A percentile compares a stretch with the other conserved stretches of the same genome.
Conservation (phyloP, 257 asterid genomes). For the Solanum arcanum region DNA sequence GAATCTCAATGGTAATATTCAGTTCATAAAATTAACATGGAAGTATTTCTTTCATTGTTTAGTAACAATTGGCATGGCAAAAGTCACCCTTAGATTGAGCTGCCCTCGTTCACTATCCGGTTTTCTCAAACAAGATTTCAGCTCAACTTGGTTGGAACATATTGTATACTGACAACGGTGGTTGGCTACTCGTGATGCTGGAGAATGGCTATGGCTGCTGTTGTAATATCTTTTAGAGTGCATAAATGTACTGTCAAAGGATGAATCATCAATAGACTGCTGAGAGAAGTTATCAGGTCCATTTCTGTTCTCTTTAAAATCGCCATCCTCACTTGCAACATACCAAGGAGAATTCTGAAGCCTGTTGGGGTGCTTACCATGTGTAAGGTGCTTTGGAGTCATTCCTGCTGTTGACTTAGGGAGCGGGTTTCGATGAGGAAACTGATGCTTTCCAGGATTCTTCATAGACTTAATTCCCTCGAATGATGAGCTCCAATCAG, state of each 20-base stretch:
- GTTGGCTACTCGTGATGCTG: neutral
- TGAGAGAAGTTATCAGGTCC: neutral
- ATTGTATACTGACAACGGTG: neutral
- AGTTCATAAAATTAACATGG: neutral
- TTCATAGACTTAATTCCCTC: neutral
- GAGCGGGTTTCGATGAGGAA: neutral
- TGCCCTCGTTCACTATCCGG: constrained; percentile 9
- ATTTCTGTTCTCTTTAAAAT: neutral
- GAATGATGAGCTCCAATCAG: neutral
- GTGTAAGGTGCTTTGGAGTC: constrained; percentile 4
- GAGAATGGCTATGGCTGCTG: neutral
- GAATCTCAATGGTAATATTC: neutral
- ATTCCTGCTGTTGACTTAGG: neutral
- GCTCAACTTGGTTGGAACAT: neutral
- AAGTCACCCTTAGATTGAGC: constrained; percentile 25
- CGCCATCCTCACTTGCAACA: neutral
- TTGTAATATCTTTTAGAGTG: neutral
- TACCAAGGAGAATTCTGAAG: constrained; percentile 1
- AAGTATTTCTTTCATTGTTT: constrained; percentile 10
- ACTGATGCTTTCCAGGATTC: neutral
- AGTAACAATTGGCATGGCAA: constrained; percentile 6
- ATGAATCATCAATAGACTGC: neutral
- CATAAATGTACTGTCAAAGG: neutral
- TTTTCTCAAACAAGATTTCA: constrained; percentile 31
- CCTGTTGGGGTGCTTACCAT: neutral